phyloP scores from a whole-genome alignment of 176 grass and related monocot species.

The Hordeum vulgare region MorexV3_pseudomolecules_assembly NC_058522.1:491050397-491050896 shows the following conservation, averaged over 20 bases:
- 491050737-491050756: background rate
- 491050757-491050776: background rate
- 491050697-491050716: background rate
- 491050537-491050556: background rate
- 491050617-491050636: background rate
- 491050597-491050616: background rate
- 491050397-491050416: background rate
- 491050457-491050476: background rate
- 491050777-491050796: background rate
- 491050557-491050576: background rate
- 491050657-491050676: background rate
- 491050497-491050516: background rate
- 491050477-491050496: background rate
- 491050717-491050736: background rate
- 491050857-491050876: background rate
- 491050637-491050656: background rate
- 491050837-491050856: background rate
- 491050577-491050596: background rate
- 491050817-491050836: background rate
- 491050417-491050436: background rate
- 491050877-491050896: background rate
- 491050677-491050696: background rate
- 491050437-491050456: background rate
- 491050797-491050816: background rate
- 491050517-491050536: too few relatives aligned